Base-by-base conservation (phyloP, 148 eudicot genomes). In the Fagopyrum esculentum region DNA sequence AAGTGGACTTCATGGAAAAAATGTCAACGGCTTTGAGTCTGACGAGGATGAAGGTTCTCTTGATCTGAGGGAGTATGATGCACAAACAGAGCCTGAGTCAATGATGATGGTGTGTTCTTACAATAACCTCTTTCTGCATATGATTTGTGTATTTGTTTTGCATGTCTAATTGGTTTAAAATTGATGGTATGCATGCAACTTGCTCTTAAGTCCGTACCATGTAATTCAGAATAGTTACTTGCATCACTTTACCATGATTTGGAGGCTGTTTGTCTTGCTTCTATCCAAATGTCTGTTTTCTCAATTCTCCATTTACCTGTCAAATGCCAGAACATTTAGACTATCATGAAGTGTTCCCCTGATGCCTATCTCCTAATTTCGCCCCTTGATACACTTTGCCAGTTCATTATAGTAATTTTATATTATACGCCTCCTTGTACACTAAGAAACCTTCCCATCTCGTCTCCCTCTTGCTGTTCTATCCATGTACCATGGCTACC, bases 31-130 rank as follows among this genome's bases (percentile, higher is more conserved):
- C 15, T 88, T 82, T 76, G 91, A 89, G 74, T 77, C 84, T 70
- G 91, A 90, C 73, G 97, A 89, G 71, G 97, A 96, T 79, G 85
- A 89, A 82, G 87, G 80, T 81, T 92, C 98, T 56, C 89, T 92
- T 74, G 80, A 82, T 61, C 72, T 86, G 1, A 82, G 86, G 78
- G 93, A 80, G 55, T 92, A 86, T 29, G 99, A 92, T 81, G 88
- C 74, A 71, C 94, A 88, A 60, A 89, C 96, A 47, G 99, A 92
- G 57, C 78, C 80, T 43, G 93, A 88, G 71, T 92, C 98, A 54
- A 87, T 89, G 68, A 93, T 89, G 93, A 81, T 89, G 99, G 97
- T 92, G 80, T 60, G 91, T 82, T 63, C 40, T 16, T 11, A 13
- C 40, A 60, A 60, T 7, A 57, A 57, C 64, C 19, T 29, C 22